Base-by-base conservation (phyloP, 495 filamentous ascomycete genomes). In the Neurospora cerealis region DNA sequence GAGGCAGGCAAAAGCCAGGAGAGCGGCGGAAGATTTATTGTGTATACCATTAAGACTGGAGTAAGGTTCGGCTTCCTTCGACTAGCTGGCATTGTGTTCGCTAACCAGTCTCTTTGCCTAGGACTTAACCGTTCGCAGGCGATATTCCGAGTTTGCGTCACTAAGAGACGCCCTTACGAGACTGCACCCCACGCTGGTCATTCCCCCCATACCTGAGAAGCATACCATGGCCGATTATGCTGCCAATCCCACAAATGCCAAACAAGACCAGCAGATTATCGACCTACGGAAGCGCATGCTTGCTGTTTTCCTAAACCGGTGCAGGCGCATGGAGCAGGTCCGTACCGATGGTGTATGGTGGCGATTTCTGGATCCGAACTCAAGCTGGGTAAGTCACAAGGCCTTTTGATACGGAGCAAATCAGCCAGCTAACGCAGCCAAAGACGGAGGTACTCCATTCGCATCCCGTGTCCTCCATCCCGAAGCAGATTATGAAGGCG, bases 201-300 rank as follows among this genome's bases (percentile, higher is more conserved):
- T 99, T 71, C 96, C 96, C 1, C 96, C 96, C 3, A 99, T 99
- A 75, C 96, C 96, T 10, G 96, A 99, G 83, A 99, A 99, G 81
- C 96, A 98, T 80, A 94, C 93, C 71, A 95, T 98, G 91, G 95
- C 96, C 69, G 96, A 99, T 79, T 99, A 99, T 81, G 96, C 96
- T 34, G 95, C 96, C 24, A 97, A 97, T 76, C 96, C 96, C 0
- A 98, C 96, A 38, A 97, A 95, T 80, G 96, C 96, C 37, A 99
- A 98, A 82, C 96, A 98, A 82, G 96, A 99, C 81, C 91, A 92
- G 39, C 91, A 93, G 74, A 98, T 98, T 62, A 99, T 99, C 73
- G 96, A 99, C 75, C 86, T 97, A 46, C 89, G 96, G 70, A 98
- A 98, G 81, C 91, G 96, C 72, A 99, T 99, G 96, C 81, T 99